Conservation (phyloP, 345 rosid genomes). For the Rubroshorea leprosula region DNA sequence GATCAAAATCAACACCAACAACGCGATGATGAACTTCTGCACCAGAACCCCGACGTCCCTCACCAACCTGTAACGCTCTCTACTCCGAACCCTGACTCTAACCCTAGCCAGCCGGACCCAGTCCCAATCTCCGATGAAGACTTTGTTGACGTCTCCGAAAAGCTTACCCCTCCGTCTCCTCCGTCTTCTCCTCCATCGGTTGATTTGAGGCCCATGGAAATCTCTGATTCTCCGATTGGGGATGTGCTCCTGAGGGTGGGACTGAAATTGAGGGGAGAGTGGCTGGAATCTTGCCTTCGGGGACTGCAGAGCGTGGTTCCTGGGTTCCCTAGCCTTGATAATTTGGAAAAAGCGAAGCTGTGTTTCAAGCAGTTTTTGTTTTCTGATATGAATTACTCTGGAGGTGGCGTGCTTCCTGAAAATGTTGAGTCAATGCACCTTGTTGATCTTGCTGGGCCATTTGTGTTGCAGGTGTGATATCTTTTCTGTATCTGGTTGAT, state of each 20-base stretch:
- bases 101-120: constrained; percentile 23
- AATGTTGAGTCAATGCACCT: constrained; percentile 61
- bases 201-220: constrained; percentile 7
- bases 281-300: constrained; percentile 60
- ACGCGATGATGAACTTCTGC: neutral
- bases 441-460: constrained; percentile 77
- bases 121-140: constrained; percentile 49
- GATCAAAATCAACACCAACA: constrained; percentile 22
- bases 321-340: constrained; percentile 35
- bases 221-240: constrained; percentile 38
- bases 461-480: constrained; percentile 65
- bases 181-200: constrained; percentile 12
- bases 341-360: constrained; percentile 56
- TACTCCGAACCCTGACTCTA: constrained; percentile 20
- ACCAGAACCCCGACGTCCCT: constrained; percentile 12
- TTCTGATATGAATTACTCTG: constrained; percentile 74
- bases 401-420: constrained; percentile 73
- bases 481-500: neutral
- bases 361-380: constrained; percentile 69
- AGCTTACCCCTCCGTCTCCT: constrained; percentile 34
- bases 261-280: constrained; percentile 51
- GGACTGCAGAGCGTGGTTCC: constrained; percentile 42
- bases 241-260: constrained; percentile 50
- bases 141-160: constrained; percentile 45
- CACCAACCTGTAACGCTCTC: constrained; percentile 18